These are phyloP conservation scores for Lipomyces anomalus DNA, from an alignment of 805 yeast species.

Conservation along the genomic window DNA sequence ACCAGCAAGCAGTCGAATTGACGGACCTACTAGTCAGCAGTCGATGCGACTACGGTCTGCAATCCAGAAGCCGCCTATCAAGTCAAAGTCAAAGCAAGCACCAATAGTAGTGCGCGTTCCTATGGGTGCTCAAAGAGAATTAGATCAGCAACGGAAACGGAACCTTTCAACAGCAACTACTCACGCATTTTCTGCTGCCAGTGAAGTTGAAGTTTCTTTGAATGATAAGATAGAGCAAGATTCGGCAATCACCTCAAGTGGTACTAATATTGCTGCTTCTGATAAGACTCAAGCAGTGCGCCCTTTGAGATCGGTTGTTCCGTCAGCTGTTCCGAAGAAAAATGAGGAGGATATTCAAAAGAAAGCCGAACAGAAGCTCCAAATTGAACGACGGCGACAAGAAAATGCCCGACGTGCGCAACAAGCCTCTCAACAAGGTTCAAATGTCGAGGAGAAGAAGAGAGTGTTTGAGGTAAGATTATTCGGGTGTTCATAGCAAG, in stretches of 20 bases:
- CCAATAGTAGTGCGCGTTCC: slow-evolving; percentile 27
- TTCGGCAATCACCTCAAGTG: not conserved
- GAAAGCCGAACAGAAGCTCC: slow-evolving; percentile 16
- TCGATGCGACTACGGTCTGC: slow-evolving; percentile 18
- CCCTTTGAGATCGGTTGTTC: slow-evolving; percentile 1
- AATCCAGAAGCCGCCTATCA: slow-evolving; percentile 11
- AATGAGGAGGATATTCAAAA: slow-evolving; percentile 8
- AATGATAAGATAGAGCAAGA: not conserved
- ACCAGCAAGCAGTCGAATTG: not conserved
- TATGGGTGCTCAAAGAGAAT: slow-evolving; percentile 25
- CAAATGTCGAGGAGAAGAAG: slow-evolving; percentile 7
- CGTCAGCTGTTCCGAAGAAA: not conserved
- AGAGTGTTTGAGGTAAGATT: slow-evolving; percentile 1
- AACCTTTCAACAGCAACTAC: not conserved
- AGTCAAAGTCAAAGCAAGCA: slow-evolving; percentile 20
- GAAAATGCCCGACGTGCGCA: slow-evolving; percentile 19
- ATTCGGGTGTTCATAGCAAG: no score
- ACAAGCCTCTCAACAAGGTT: not conserved
- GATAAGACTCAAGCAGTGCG: slow-evolving; percentile 2
- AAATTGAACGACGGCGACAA: slow-evolving; percentile 20
- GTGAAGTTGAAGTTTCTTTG: no score
- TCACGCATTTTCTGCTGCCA: not conserved
- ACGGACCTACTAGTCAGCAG: not conserved
- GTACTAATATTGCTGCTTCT: no score
- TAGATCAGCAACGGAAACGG: slow-evolving; percentile 26